A percentile compares a stretch with the other conserved stretches of the same genome.
Conservation (phyloP, 164 flowering plant genomes). For the Macadamia integrifolia region DNA sequence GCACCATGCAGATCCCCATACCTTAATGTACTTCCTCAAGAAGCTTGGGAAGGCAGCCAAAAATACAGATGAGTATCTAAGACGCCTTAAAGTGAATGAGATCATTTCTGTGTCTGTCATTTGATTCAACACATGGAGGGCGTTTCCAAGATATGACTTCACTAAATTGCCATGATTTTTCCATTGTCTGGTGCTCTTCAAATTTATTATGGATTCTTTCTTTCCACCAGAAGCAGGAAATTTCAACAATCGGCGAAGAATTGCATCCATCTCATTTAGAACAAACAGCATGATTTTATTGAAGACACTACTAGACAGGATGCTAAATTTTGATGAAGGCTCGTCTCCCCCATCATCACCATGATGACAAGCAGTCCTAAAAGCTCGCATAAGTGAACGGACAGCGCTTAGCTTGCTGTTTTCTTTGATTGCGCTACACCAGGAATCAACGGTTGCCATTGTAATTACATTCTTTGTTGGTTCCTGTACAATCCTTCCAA, state of each 20-base stretch:
- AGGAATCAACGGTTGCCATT: slow-evolving; percentile 73
- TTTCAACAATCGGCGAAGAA: slow-evolving; percentile 61
- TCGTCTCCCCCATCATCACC: slow-evolving; percentile 76
- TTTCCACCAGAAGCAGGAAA: slow-evolving; percentile 75
- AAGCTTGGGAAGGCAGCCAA: slow-evolving; percentile 81
- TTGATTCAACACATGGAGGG: slow-evolving; percentile 82
- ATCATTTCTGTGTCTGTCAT: slow-evolving; percentile 95
- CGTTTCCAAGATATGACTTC: slow-evolving; percentile 92
- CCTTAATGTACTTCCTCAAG: slow-evolving; percentile 86
- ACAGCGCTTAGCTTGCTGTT: slow-evolving; percentile 50
- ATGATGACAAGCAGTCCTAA: slow-evolving; percentile 78
- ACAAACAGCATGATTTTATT: slow-evolving; percentile 81
- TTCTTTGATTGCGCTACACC: slow-evolving; percentile 53
- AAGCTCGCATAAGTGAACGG: slow-evolving; percentile 70
- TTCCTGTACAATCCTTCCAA: slow-evolving; percentile 27
- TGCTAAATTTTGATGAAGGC: slow-evolving; percentile 37
- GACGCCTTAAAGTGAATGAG: slow-evolving; percentile 68
- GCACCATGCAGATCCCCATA: slow-evolving; percentile 13
- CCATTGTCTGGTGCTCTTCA: slow-evolving; percentile 65
- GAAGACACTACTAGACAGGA: slow-evolving; percentile 79
- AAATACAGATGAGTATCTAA: slow-evolving; percentile 66
- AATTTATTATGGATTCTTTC: slow-evolving; percentile 53
- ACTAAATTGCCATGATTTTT: slow-evolving; percentile 60
- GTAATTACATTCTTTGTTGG: slow-evolving; percentile 50
- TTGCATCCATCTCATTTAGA: slow-evolving; percentile 77